These are phyloP conservation scores for Jimgerdemannia flammicorona DNA, from an alignment of 192 early-diverging fungal species.

Conservation along the genomic window DNA sequence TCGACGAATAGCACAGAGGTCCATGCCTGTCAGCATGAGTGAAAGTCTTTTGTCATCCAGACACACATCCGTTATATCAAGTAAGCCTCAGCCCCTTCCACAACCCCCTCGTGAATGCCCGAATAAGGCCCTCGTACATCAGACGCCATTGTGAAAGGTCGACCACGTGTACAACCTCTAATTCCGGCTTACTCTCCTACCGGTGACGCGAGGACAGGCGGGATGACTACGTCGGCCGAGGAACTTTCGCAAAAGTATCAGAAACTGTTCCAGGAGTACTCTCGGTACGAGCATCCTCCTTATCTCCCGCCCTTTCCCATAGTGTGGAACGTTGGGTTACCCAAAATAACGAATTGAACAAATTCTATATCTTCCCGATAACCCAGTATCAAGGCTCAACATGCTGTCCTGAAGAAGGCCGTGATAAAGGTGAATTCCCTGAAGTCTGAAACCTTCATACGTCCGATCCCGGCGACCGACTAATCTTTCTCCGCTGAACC, in stretches of 20 bases:
- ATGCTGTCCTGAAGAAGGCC: conserved; percentile 54
- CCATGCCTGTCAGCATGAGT: not conserved
- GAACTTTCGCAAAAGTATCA: conserved; percentile 53
- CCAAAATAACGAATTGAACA: not conserved
- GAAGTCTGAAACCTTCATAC: not conserved
- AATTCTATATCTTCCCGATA: not conserved
- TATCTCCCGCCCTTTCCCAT: not conserved
- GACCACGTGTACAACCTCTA: no score
- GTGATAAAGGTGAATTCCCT: conserved; percentile 41
- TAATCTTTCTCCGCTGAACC: not conserved
- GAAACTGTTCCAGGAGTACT: conserved; percentile 50
- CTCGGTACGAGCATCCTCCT: conserved; percentile 25
- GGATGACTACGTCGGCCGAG: conserved; percentile 40
- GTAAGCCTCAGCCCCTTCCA: not conserved
- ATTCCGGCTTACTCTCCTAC: no score
- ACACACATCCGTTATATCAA: not conserved
- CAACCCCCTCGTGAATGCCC: no score
- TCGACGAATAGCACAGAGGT: not conserved
- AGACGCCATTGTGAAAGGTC: no score
- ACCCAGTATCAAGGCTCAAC: conserved; percentile 53
- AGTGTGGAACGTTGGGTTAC: not conserved
- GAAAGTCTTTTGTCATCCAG: not conserved
- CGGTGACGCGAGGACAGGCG: conserved; percentile 9
- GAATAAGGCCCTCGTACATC: no score
- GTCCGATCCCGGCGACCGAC: not conserved